Evolutionary conservation across 108 stramenopile genomes (phyloP).

Genomic region (Cyclotella atomus): DNA sequence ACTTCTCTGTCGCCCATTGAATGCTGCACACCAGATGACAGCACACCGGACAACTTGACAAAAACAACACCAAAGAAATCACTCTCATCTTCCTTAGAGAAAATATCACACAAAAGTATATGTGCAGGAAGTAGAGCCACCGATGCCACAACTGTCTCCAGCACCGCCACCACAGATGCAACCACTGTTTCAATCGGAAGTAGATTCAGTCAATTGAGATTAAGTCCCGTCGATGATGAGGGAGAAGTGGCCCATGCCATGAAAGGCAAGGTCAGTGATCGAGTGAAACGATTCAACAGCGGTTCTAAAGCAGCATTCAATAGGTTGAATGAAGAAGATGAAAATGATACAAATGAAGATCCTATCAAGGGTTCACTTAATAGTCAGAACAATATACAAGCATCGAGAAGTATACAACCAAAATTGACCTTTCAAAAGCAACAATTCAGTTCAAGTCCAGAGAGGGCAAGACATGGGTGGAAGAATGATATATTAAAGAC

Average conservation of each 20-base stretch:
- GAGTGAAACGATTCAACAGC: conserved; percentile 12
- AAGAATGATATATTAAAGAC: not conserved
- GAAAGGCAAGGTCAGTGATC: conserved; percentile 22
- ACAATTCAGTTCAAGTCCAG: too few species aligned
- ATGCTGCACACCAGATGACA: too few species aligned
- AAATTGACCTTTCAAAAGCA: too few species aligned
- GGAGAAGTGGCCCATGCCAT: conserved; percentile 12
- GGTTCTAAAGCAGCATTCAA: not conserved
- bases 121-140: not conserved
- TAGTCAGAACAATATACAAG: too few species aligned
- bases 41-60: too few species aligned
- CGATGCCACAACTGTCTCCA: too few species aligned
- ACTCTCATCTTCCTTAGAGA: not conserved
- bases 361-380: not conserved
- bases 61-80: not conserved
- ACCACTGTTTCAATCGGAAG: conserved; percentile 18
- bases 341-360: not conserved
- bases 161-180: conserved; percentile 20
- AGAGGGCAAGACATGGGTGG: not conserved
- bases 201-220: conserved; percentile 3
- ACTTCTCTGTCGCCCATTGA: not conserved
- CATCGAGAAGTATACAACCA: too few species aligned
- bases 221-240: conserved; percentile 3
- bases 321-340: conserved; percentile 4
- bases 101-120: not conserved